Evolutionary conservation across 495 filamentous ascomycete genomes (phyloP).

Genomic region (Parachaetomium inaequale): DNA sequence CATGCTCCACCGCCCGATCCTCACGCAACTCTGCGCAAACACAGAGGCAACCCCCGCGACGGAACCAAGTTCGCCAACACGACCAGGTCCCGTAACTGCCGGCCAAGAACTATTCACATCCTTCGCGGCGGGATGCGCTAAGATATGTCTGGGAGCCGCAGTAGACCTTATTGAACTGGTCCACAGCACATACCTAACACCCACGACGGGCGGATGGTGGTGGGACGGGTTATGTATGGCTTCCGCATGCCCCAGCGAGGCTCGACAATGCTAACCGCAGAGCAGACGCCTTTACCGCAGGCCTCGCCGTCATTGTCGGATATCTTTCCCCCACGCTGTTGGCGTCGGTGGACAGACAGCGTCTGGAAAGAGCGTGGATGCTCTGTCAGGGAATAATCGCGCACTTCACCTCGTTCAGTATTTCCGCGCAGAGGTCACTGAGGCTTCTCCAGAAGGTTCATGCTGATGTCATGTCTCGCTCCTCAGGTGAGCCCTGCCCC

Average conservation of each 20-base stretch:
- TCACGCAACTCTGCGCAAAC: slow-evolving; percentile 43
- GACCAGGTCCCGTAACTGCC: not conserved
- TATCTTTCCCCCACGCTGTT: slow-evolving; percentile 14
- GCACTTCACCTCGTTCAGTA: slow-evolving; percentile 25
- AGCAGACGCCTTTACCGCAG: slow-evolving; percentile 43
- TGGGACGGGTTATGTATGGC: slow-evolving; percentile 47
- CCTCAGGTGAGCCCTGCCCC: not conserved
- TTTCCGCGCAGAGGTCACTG: slow-evolving; percentile 22
- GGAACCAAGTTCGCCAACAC: slow-evolving; percentile 6
- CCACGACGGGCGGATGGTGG: slow-evolving; percentile 46
- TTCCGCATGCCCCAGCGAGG: not conserved
- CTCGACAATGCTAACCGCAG: not conserved
- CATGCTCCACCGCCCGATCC: slow-evolving; percentile 47
- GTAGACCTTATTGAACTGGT: slow-evolving; percentile 41
- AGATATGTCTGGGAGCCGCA: slow-evolving; percentile 39
- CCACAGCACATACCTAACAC: slow-evolving; percentile 38
- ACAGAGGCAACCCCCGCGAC: slow-evolving; percentile 14
- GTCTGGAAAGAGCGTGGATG: slow-evolving; percentile 19
- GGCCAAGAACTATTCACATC: slow-evolving; percentile 37
- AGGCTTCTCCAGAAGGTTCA: slow-evolving; percentile 21
- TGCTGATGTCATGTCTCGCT: slow-evolving; percentile 20
- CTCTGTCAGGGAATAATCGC: slow-evolving; percentile 19
- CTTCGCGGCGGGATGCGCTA: slow-evolving; percentile 38
- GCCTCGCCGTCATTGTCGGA: slow-evolving; percentile 36
- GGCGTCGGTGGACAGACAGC: slow-evolving; percentile 11